These are phyloP conservation scores for Gracilaria domingensis DNA, from an alignment of 23 red algal genomes.

Conservation along the genomic window DNA sequence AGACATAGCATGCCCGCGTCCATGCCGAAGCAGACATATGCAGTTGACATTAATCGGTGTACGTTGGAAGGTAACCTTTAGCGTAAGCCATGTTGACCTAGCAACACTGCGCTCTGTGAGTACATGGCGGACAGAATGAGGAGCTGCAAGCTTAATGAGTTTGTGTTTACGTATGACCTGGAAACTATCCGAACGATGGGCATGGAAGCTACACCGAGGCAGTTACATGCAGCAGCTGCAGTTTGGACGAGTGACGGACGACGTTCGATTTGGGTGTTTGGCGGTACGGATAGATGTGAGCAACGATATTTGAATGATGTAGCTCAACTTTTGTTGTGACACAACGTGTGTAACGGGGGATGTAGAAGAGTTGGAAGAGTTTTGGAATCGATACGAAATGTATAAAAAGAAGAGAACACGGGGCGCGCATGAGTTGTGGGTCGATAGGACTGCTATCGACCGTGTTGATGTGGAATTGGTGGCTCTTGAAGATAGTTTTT, in stretches of 20 bases:
- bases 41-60: conserved; percentile 14
- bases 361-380: too few relatives aligned
- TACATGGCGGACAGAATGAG: conserved; percentile 33
- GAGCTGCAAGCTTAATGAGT: conserved; percentile 69
- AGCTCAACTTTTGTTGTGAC: conserved; percentile 77
- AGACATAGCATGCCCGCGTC: conserved; percentile 23
- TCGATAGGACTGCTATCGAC: too few relatives aligned
- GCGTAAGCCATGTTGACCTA: conserved; percentile 19
- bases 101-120: background rate
- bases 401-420: too few relatives aligned
- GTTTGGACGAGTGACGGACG: conserved; percentile 47
- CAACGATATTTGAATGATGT: conserved; percentile 86
- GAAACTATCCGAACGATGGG: conserved; percentile 71
- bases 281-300: conserved; percentile 86
- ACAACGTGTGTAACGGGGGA: too few relatives aligned
- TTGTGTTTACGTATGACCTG: conserved; percentile 87
- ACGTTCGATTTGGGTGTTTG: conserved; percentile 80
- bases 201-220: conserved; percentile 55
- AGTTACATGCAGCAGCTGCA: conserved; percentile 74
- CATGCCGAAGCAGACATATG: conserved; percentile 1
- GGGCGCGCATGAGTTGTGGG: too few relatives aligned
- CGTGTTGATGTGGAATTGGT: too few relatives aligned
- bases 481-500: too few relatives aligned
- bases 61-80: background rate
- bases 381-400: too few relatives aligned